A percentile compares a stretch with the other conserved stretches of the same genome.
phyloP scores from a whole-genome alignment of 148 eudicot genomes.

The Camellia granthamiana region DNA sequence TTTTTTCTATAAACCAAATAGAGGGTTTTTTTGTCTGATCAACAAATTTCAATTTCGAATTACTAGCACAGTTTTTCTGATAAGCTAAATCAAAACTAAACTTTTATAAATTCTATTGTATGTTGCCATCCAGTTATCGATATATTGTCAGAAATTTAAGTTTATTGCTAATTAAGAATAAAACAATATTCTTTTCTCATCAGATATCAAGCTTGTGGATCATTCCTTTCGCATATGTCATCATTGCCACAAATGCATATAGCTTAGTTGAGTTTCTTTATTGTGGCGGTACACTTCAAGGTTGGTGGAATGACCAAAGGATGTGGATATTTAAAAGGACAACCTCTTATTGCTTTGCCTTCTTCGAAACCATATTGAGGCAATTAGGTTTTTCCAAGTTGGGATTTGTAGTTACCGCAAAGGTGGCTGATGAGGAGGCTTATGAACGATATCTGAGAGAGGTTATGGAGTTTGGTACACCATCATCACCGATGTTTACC shows the following conservation, averaged over 20 bases:
- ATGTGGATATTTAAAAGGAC: conserved; percentile 56
- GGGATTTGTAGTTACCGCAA: conserved; percentile 49
- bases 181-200: not conserved
- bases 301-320: conserved; percentile 70
- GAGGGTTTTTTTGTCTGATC: too few relatives aligned
- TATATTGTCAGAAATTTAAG: not conserved
- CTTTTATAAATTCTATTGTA: not conserved
- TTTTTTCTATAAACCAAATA: not conserved
- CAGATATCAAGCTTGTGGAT: conserved; percentile 53
- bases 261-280: conserved; percentile 43
- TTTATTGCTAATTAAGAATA: not conserved
- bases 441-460: conserved; percentile 36
- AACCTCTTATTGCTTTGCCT: conserved; percentile 41
- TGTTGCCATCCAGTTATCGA: not conserved
- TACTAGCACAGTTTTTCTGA: too few relatives aligned
- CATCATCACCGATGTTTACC: conserved; percentile 42
- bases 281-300: conserved; percentile 36
- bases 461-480: conserved; percentile 56
- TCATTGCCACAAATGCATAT: conserved; percentile 23
- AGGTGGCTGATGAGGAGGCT: conserved; percentile 42
- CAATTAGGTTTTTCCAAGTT: conserved; percentile 38
- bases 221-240: conserved; percentile 39
- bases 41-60: too few relatives aligned
- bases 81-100: too few relatives aligned
- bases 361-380: conserved; percentile 29